Evolutionary conservation across 1,284 basidiomycete species (phyloP), one percentile per base, ranked within the genome.

Genomic region (Farysia itapuensis): DNA sequence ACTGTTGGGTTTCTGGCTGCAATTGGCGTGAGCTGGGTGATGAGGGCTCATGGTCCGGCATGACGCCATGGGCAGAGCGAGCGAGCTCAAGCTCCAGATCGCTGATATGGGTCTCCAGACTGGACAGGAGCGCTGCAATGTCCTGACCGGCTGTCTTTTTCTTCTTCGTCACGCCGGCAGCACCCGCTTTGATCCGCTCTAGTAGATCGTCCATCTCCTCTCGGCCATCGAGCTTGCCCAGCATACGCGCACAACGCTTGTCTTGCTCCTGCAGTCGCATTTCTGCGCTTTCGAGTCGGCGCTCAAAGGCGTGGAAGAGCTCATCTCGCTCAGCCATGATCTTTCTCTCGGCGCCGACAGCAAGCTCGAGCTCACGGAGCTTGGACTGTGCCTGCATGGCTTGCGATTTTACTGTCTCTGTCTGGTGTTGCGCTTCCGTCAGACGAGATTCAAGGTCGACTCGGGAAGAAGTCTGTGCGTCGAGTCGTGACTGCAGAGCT

Each of bases 131-230:
- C 43, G 58, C 67, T 11, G 54, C 51, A 15, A 73, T 67, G 35
- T 73, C 69, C 33, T 67, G 56, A 32, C 67, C 64, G 0, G 67
- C 60, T 3, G 70, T 68, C 39, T 64, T 53, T 22, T 46, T 39
- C 47, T 60, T 60, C 46, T 67, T 66, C 4, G 38, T 29, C 12
- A 49, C 44, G 14, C 49, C 50, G 5, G 45, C 37, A 8, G 58
- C 42, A 23, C 64, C 58, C 4, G 60, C 54, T 43, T 74, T 74
- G 67, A 75, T 75, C 32, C 67, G 69, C 50, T 63, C 61, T 32
- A 75, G 56, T 23, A 75, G 44, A 34, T 71, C 67, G 52, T 75
- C 74, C 70, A 75, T 74, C 47, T 74, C 72, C 32, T 75, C 73
- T 13, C 73, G 67, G 9, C 73, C 73, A 25, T 75, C 73, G 25